Conservation (phyloP, 1,284 basidiomycete species). For the Sutorius eximius region DNA sequence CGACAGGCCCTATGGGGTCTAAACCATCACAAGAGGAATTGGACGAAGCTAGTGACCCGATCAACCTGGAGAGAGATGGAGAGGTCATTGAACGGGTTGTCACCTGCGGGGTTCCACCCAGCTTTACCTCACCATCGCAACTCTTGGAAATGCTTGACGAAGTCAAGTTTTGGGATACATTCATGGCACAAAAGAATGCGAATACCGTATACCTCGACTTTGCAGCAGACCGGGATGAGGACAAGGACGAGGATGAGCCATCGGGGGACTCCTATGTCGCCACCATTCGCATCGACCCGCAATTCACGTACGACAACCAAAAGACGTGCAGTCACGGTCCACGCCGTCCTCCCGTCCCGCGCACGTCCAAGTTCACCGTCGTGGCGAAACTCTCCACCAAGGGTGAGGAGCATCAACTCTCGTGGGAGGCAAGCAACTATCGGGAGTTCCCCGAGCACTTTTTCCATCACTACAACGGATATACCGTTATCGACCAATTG, state of each 20-base stretch:
- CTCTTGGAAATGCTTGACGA: conserved; percentile 1
- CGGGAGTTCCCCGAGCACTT: conserved; percentile 32
- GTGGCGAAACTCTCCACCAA: conserved; percentile 31
- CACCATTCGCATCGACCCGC: conserved; percentile 15
- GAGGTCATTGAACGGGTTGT: conserved; percentile 24
- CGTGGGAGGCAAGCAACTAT: conserved; percentile 34
- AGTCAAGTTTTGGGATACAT: neutral
- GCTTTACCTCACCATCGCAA: neutral
- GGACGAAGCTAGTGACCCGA: neutral
- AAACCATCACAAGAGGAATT: conserved; percentile 2
- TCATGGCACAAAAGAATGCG: neutral
- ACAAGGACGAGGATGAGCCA: neutral
- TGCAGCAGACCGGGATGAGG: fast-evolving
- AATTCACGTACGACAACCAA: conserved; percentile 6
- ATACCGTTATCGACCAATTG: conserved; percentile 29
- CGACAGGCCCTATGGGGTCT: conserved; percentile 1
- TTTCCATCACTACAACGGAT: conserved; percentile 38
- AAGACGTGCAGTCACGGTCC: conserved; percentile 7
- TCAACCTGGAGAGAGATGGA: conserved; percentile 1
- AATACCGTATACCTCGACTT: neutral
- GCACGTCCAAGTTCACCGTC: conserved; percentile 35
- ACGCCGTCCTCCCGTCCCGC: conserved; percentile 11
- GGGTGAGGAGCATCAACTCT: conserved; percentile 26
- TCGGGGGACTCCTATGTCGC: neutral
- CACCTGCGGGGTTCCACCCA: conserved; percentile 6